phyloP scores from a whole-genome alignment of 2,329 filamentous ascomycete species.

The Ophiocordyceps polyrhachis-furcata region DNA sequence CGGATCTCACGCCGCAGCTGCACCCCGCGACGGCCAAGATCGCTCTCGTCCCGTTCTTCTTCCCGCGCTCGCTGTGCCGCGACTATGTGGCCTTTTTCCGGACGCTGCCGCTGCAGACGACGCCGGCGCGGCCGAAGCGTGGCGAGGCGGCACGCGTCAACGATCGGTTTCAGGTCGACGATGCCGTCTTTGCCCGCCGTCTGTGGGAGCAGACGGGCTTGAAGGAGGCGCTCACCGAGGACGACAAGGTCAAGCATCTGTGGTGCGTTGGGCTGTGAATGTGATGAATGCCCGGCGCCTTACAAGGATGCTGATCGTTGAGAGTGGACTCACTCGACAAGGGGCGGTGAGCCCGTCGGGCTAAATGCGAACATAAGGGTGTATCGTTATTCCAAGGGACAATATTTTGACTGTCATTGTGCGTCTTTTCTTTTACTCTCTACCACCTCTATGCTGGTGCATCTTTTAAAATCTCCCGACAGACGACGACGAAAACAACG shows the following conservation, averaged over 20 bases:
- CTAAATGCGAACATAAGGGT: constrained; percentile 78
- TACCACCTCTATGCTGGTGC: neutral
- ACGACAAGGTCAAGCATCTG: constrained; percentile 16
- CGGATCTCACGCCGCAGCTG: constrained; percentile 41
- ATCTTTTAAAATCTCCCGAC: neutral
- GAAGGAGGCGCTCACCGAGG: constrained; percentile 34
- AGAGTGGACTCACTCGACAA: constrained; percentile 18
- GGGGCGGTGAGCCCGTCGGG: constrained; percentile 70
- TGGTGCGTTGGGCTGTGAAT: constrained; percentile 22
- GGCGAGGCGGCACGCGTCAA: constrained; percentile 75
- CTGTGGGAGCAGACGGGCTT: constrained; percentile 67
- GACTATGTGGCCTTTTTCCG: constrained; percentile 56
- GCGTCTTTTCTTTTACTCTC: constrained; percentile 14
- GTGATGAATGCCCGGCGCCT: neutral
- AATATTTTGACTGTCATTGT: constrained; percentile 92
- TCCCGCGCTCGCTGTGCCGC: constrained; percentile 55
- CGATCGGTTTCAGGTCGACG: constrained; percentile 71
- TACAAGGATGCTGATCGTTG: neutral
- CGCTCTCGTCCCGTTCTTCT: constrained; percentile 53
- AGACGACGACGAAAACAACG: constrained; percentile 76
- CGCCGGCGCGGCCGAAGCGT: constrained; percentile 58
- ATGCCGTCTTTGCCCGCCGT: constrained; percentile 51
- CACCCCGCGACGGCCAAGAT: constrained; percentile 40
- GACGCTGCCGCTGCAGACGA: constrained; percentile 54
- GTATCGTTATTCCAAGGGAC: constrained; percentile 69